These are phyloP conservation scores for Nemania diffusa DNA, from an alignment of 2,329 filamentous ascomycete genomes.

Conservation along the genomic window DNA sequence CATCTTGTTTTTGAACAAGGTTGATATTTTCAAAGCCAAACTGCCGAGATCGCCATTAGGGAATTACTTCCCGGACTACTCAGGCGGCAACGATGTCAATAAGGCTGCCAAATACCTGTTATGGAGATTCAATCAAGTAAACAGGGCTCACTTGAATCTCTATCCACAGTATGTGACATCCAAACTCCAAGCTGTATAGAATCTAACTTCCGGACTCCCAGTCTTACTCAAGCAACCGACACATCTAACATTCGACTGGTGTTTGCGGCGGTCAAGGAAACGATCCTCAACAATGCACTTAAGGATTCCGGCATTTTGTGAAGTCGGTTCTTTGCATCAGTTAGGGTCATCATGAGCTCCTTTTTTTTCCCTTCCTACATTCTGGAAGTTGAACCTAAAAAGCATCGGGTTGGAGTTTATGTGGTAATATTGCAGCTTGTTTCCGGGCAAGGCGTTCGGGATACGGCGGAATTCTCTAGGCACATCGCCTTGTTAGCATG, in stretches of 20 bases:
- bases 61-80: slow-evolving; percentile 98
- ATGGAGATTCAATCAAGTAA: slow-evolving; percentile 99
- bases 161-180: slow-evolving; percentile 88
- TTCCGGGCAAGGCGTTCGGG: slow-evolving; percentile 49
- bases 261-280: slow-evolving; percentile 98
- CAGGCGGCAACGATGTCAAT: slow-evolving; percentile 96
- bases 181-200: neutral
- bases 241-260: slow-evolving; percentile 98
- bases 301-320: slow-evolving; percentile 97
- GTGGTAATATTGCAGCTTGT: slow-evolving; percentile 38
- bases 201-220: slow-evolving; percentile 54
- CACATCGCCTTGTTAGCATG: slow-evolving; percentile 42
- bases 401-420: slow-evolving; percentile 48
- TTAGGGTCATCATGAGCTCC: slow-evolving; percentile 17
- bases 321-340: slow-evolving; percentile 49
- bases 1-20: slow-evolving; percentile 98
- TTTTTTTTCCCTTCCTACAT: slow-evolving; percentile 34
- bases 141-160: slow-evolving; percentile 92
- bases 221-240: slow-evolving; percentile 97
- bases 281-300: slow-evolving; percentile 96
- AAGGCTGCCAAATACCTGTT: slow-evolving; percentile 97
- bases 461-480: slow-evolving; percentile 38
- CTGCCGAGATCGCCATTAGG: slow-evolving; percentile 86
- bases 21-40: slow-evolving; percentile 97
- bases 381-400: slow-evolving; percentile 38